Evolutionary conservation across 805 yeast species (phyloP).

Genomic region (Candida schatavii): DNA sequence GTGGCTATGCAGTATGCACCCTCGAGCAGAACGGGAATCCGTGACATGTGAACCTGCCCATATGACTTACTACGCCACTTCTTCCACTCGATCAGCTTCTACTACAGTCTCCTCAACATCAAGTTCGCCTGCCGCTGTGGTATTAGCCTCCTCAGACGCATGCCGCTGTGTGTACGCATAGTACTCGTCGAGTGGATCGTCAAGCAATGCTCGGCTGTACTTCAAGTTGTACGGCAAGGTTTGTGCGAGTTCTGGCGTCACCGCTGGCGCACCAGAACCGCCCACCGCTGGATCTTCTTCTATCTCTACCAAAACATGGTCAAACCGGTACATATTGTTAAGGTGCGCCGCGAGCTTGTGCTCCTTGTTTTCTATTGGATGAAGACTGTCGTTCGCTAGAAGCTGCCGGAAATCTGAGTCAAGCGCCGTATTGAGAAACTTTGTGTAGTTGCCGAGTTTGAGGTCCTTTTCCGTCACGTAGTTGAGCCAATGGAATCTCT

Average conservation of each 20-base stretch:
- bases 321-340: constrained; percentile 25
- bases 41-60: no score
- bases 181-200: constrained; percentile 26
- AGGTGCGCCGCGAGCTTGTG: constrained; percentile 20
- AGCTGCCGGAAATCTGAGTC: constrained; percentile 24
- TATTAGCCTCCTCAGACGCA: constrained; percentile 24
- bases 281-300: constrained; percentile 19
- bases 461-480: constrained; percentile 35
- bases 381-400: constrained; percentile 26
- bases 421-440: constrained; percentile 29
- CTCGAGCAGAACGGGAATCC: no score
- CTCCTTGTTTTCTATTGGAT: constrained; percentile 22
- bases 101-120: constrained; percentile 3
- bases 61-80: no score
- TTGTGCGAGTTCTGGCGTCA: constrained; percentile 16
- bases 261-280: neutral
- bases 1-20: no score
- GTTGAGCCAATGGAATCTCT: constrained; percentile 34
- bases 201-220: constrained; percentile 23
- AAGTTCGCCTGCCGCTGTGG: constrained; percentile 7
- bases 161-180: constrained; percentile 24
- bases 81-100: neutral
- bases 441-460: constrained; percentile 36
- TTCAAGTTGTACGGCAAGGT: constrained; percentile 32
- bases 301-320: constrained; percentile 25